A percentile compares a stretch with the other conserved stretches of the same genome.
Conservation (phyloP, 306 rosid species). For the Begonia masoniana region DNA sequence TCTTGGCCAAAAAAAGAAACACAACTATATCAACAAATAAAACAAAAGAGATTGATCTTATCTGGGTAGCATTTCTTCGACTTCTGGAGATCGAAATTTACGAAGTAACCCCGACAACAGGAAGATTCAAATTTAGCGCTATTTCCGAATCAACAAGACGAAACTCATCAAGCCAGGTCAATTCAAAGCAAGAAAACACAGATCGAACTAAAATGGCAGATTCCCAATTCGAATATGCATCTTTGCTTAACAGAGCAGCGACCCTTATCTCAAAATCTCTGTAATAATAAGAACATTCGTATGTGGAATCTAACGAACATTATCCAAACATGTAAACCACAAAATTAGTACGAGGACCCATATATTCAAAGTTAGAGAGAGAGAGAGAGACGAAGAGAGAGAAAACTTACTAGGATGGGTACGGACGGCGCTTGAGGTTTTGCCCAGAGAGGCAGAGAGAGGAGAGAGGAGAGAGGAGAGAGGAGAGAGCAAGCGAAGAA, state of each 20-base stretch:
- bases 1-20: no score
- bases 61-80: no score
- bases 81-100: neutral
- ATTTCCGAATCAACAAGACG: slow-evolving; percentile 14
- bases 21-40: no score
- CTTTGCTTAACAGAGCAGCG: no score
- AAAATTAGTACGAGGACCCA: neutral
- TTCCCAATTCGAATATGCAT: no score
- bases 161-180: neutral
- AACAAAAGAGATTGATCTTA: no score
- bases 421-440: slow-evolving; percentile 89
- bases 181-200: neutral
- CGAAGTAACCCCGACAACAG: slow-evolving; percentile 8
- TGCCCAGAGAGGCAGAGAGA: slow-evolving; percentile 40
- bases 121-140: slow-evolving; percentile 9
- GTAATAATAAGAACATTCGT: no score
- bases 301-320: neutral
- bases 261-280: no score
- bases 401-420: slow-evolving; percentile 89
- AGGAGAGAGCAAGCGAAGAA: neutral
- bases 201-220: no score
- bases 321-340: neutral
- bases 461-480: neutral
- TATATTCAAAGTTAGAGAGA: slow-evolving; percentile 9
- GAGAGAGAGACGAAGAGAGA: slow-evolving; percentile 6